phyloP scores from a whole-genome alignment of 768 basidiomycete species.

The Boletellus emodensis region DNA sequence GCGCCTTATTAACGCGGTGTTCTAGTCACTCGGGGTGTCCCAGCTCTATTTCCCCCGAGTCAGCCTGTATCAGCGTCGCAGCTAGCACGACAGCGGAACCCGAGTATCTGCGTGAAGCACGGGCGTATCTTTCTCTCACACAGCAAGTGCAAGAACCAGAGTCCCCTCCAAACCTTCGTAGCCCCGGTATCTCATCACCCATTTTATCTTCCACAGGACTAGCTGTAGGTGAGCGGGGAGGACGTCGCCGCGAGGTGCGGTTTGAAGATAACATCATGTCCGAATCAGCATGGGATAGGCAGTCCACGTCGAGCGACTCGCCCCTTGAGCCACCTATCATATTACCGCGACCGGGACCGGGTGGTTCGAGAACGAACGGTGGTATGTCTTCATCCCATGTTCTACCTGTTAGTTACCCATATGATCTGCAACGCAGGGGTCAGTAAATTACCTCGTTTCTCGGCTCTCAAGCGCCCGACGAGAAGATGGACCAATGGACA shows the following conservation, averaged over 20 bases:
- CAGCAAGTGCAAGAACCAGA: slow-evolving; percentile 14
- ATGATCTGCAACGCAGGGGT: slow-evolving; percentile 15
- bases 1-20: slow-evolving; percentile 2
- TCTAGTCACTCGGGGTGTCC: slow-evolving; percentile 24
- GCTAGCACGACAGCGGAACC: slow-evolving; percentile 28
- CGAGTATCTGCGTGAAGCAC: slow-evolving; percentile 29
- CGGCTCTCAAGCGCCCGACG: slow-evolving; percentile 22
- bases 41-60: slow-evolving; percentile 33
- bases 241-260: slow-evolving; percentile 31
- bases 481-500: slow-evolving; percentile 16
- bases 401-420: neutral
- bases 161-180: slow-evolving; percentile 14
- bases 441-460: slow-evolving; percentile 31
- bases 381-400: slow-evolving; percentile 12
- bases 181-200: slow-evolving; percentile 24
- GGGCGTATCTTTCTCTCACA: slow-evolving; percentile 32
- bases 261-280: slow-evolving; percentile 32
- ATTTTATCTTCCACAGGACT: slow-evolving; percentile 31
- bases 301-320: slow-evolving; percentile 29
- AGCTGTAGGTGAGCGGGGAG: slow-evolving; percentile 23
- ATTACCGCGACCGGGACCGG: slow-evolving; percentile 11
- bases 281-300: slow-evolving; percentile 28
- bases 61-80: slow-evolving; percentile 28
- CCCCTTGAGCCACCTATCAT: slow-evolving; percentile 24
- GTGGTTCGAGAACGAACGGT: slow-evolving; percentile 10